Conservation (phyloP, 192 early-diverging fungal genomes). For the Coemansia javaensis region DNA sequence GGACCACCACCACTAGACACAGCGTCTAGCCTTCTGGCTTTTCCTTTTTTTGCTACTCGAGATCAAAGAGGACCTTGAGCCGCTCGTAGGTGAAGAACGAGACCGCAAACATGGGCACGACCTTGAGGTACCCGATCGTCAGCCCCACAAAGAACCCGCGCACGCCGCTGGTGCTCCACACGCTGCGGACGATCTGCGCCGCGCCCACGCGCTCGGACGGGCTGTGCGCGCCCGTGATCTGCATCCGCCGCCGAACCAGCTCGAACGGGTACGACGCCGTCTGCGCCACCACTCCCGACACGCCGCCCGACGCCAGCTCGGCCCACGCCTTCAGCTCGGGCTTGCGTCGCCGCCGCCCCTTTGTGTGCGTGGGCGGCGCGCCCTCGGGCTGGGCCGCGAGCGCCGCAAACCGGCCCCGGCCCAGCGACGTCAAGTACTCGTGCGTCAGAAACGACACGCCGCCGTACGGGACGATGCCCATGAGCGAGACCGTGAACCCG, state of each 20-base stretch:
- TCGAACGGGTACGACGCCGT: slow-evolving; percentile 90
- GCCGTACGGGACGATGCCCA: slow-evolving; percentile 96
- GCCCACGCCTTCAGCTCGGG: slow-evolving; percentile 69
- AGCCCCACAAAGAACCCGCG: slow-evolving; percentile 96
- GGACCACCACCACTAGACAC: too few species aligned
- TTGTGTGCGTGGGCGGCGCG: background rate
- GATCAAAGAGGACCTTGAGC: slow-evolving; percentile 38
- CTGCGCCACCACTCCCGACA: slow-evolving; percentile 81
- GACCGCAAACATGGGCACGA: slow-evolving; percentile 88
- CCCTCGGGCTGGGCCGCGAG: slow-evolving; percentile 18
- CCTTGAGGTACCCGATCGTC: slow-evolving; percentile 94
- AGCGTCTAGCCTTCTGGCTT: too few species aligned
- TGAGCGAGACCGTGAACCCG: slow-evolving; percentile 81
- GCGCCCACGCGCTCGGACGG: slow-evolving; percentile 54
- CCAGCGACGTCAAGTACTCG: slow-evolving; percentile 63
- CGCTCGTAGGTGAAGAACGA: slow-evolving; percentile 82
- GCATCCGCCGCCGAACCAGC: slow-evolving; percentile 81
- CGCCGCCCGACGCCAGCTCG: slow-evolving; percentile 72
- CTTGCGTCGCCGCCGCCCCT: slow-evolving; percentile 42
- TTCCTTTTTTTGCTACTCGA: slow-evolving; percentile 19
- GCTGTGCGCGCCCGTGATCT: slow-evolving; percentile 65
- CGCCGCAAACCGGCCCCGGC: slow-evolving; percentile 44
- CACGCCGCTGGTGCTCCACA: slow-evolving; percentile 64
- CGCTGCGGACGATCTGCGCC: slow-evolving; percentile 54
- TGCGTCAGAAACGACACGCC: slow-evolving; percentile 93